These are phyloP conservation scores for Xylaria sp. DNA, from an alignment of 2,329 filamentous ascomycete species.

Conservation along the genomic window DNA sequence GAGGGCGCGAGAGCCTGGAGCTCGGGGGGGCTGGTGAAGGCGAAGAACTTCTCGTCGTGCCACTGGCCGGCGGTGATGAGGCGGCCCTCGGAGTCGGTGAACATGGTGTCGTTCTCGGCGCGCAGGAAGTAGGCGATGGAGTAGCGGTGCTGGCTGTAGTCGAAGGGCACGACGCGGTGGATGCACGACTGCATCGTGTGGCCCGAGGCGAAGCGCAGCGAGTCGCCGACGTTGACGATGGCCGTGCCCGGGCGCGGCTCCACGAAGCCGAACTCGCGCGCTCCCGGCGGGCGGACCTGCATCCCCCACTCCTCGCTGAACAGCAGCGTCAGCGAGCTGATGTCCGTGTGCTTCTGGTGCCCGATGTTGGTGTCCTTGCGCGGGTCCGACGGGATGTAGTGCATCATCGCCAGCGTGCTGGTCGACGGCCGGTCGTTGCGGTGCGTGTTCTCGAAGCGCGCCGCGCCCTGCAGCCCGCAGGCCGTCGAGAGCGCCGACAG, in stretches of 20 bases:
- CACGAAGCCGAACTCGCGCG: conserved; percentile 64
- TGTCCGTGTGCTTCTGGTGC: conserved; percentile 68
- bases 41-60: conserved; percentile 67
- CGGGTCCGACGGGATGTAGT: conserved; percentile 61
- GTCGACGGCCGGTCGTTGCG: conserved; percentile 62
- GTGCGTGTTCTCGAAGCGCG: conserved; percentile 63
- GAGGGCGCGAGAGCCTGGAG: conserved; percentile 60
- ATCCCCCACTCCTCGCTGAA: conserved; percentile 68
- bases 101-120: conserved; percentile 66
- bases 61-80: conserved; percentile 64
- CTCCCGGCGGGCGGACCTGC: conserved; percentile 64
- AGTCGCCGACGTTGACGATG: conserved; percentile 69
- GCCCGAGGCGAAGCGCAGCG: conserved; percentile 64
- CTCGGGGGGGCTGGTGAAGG: conserved; percentile 58
- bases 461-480: conserved; percentile 57
- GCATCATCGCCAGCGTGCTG: conserved; percentile 65
- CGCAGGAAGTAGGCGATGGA: conserved; percentile 69
- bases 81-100: conserved; percentile 65
- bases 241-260: conserved; percentile 62
- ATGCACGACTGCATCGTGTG: conserved; percentile 67
- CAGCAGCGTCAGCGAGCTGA: conserved; percentile 65
- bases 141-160: conserved; percentile 65
- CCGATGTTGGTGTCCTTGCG: conserved; percentile 57
- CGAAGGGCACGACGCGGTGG: conserved; percentile 66
- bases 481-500: conserved; percentile 62